Evolutionary conservation across 306 rosid genomes (phyloP).

Genomic region (Prunus mira): DNA sequence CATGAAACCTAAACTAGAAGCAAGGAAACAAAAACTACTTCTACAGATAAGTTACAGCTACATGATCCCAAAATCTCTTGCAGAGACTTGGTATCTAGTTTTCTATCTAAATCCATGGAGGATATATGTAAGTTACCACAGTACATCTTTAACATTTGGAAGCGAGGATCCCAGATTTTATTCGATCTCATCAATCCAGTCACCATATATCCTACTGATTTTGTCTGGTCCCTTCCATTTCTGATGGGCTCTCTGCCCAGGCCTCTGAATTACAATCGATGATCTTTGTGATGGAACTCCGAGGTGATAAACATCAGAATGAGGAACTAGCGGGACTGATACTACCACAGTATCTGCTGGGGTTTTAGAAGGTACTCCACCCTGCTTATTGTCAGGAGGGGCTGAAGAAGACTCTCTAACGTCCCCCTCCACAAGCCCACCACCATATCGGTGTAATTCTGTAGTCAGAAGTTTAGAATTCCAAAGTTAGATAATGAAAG

Average conservation of each 20-base stretch:
- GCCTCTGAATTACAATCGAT: constrained; percentile 68
- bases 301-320: constrained; percentile 72
- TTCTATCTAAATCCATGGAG: constrained; percentile 11
- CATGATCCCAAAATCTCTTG: constrained; percentile 24
- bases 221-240: constrained; percentile 99
- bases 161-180: constrained; percentile 29
- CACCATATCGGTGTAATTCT: constrained; percentile 92
- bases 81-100: constrained; percentile 1
- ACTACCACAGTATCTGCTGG: constrained; percentile 61
- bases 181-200: constrained; percentile 94
- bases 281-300: constrained; percentile 85
- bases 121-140: constrained; percentile 16
- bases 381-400: constrained; percentile 64
- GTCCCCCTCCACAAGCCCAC: constrained; percentile 83
- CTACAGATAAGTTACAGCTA: constrained; percentile 24
- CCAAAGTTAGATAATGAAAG: constrained; percentile 11
- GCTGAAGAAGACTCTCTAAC: constrained; percentile 59
- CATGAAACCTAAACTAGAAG: constrained; percentile 26
- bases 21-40: constrained; percentile 27
- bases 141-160: constrained; percentile 25
- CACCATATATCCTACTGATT: constrained; percentile 98
- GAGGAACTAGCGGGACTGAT: constrained; percentile 59
- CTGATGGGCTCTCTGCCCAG: constrained; percentile 87
- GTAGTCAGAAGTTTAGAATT: constrained; percentile 21
- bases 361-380: constrained; percentile 51